Evolutionary conservation across 2,329 filamentous ascomycete genomes (phyloP).

Genomic region (Cryphonectria japonica): DNA sequence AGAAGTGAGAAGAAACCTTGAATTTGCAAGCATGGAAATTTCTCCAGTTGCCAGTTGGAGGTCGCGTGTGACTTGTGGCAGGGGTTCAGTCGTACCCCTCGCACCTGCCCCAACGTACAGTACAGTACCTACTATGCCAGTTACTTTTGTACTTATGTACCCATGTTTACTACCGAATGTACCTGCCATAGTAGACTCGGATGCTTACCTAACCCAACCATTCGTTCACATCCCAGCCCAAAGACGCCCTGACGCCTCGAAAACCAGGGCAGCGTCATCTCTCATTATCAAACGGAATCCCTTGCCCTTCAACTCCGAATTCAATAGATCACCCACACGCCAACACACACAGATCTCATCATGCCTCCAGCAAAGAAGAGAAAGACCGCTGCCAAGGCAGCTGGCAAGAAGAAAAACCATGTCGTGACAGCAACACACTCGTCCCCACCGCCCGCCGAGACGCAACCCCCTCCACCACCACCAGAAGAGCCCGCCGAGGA

Average conservation of each 20-base stretch:
- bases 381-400: constrained; percentile 34
- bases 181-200: no score
- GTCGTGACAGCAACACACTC: constrained; percentile 24
- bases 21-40: not conserved
- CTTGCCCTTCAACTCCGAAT: not conserved
- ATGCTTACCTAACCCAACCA: not conserved
- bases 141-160: no score
- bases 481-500: constrained; percentile 17
- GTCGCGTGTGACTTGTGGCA: not conserved
- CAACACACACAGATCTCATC: constrained; percentile 17
- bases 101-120: not conserved
- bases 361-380: constrained; percentile 40
- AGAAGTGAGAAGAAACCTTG: not conserved
- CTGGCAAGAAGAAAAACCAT: constrained; percentile 18
- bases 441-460: constrained; percentile 23
- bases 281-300: not conserved
- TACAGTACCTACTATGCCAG: not conserved
- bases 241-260: not conserved
- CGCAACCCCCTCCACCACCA: constrained; percentile 1
- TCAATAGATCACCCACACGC: constrained; percentile 14
- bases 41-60: constrained; percentile 4
- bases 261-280: not conserved
- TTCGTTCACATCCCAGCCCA: not conserved
- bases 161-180: no score
- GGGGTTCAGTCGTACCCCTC: not conserved